Conservation (phyloP, 2,329 filamentous ascomycete genomes). For the Colletotrichum tanaceti region DNA sequence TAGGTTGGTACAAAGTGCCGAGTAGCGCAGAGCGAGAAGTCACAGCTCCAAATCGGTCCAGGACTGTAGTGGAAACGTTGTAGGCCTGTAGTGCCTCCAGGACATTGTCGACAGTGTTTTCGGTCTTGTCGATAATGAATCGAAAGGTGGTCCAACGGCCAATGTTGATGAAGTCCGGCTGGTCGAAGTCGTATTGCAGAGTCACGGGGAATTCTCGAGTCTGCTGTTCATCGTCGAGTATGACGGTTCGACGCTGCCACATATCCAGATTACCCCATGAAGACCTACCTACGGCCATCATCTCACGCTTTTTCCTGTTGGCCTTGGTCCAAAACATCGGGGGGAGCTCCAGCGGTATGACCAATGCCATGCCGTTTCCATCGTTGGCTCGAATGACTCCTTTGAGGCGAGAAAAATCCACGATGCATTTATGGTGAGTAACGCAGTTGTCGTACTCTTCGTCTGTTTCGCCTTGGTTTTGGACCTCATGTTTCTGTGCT, state of each 20-base stretch:
- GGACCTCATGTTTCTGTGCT: not conserved
- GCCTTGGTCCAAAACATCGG: conserved; percentile 24
- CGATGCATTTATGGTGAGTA: conserved; percentile 54
- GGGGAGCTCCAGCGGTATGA: conserved; percentile 29
- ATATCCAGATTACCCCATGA: conserved; percentile 56
- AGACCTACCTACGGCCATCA: conserved; percentile 37
- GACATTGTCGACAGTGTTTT: conserved; percentile 55
- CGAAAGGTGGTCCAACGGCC: conserved; percentile 69
- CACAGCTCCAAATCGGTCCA: conserved; percentile 55
- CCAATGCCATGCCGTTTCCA: conserved; percentile 23
- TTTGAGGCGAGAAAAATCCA: conserved; percentile 61
- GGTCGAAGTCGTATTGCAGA: conserved; percentile 51
- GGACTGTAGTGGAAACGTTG: conserved; percentile 69
- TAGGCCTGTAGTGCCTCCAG: conserved; percentile 73
- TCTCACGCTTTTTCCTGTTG: conserved; percentile 39
- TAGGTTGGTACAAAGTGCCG: not conserved
- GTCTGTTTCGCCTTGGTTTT: conserved; percentile 37
- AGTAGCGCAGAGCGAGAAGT: conserved; percentile 33
- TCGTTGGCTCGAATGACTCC: conserved; percentile 53
- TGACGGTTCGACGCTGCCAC: conserved; percentile 63
- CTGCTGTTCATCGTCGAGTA: conserved; percentile 52
- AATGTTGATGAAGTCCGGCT: conserved; percentile 58
- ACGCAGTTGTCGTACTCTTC: conserved; percentile 24
- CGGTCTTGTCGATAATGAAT: conserved; percentile 53
- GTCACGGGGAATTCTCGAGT: conserved; percentile 52